Percentiles rank a stretch among this genome's conserved stretches.
These are phyloP conservation scores for Chaetomium cochliodes DNA, from an alignment of 495 filamentous ascomycete genomes.

Conservation along the genomic window DNA sequence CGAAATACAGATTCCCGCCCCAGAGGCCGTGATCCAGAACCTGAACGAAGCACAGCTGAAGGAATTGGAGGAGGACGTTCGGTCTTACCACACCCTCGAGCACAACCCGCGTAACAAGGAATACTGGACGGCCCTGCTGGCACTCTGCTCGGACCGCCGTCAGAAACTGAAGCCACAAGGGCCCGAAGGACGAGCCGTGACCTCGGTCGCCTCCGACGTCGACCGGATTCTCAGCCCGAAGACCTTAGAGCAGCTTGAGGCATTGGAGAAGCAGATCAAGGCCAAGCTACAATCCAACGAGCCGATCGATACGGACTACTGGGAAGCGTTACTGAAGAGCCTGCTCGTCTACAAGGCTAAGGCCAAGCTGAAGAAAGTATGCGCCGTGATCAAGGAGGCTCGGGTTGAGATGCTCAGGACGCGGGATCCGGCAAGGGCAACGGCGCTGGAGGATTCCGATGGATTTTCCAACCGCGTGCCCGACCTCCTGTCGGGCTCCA, in stretches of 20 bases:
- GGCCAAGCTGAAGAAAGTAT: slow-evolving; percentile 78
- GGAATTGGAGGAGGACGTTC: slow-evolving; percentile 84
- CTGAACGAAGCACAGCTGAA: slow-evolving; percentile 65
- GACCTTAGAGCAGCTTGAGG: slow-evolving; percentile 78
- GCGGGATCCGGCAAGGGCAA: slow-evolving; percentile 70
- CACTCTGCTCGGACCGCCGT: slow-evolving; percentile 77
- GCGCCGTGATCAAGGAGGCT: slow-evolving; percentile 71
- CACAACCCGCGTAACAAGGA: slow-evolving; percentile 71
- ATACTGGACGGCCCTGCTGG: slow-evolving; percentile 89
- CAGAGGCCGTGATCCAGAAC: slow-evolving; percentile 76
- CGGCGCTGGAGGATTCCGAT: slow-evolving; percentile 43
- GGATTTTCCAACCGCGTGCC: slow-evolving; percentile 25
- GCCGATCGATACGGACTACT: slow-evolving; percentile 94
- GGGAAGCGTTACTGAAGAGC: slow-evolving; percentile 86
- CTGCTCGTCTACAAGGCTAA: slow-evolving; percentile 88
- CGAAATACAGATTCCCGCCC: slow-evolving; percentile 73
- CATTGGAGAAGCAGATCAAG: slow-evolving; percentile 79
- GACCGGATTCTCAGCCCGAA: slow-evolving; percentile 85
- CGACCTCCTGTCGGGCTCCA: slow-evolving; percentile 15
- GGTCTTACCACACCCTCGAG: slow-evolving; percentile 80
- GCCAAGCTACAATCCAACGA: slow-evolving; percentile 83
- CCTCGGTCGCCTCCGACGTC: slow-evolving; percentile 81
- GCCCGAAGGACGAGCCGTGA: slow-evolving; percentile 68
- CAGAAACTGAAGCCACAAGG: slow-evolving; percentile 61
- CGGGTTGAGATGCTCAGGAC: slow-evolving; percentile 65